Base-by-base conservation (phyloP, 2,329 filamentous ascomycete genomes). In the Aspergillus arachidicola region DNA sequence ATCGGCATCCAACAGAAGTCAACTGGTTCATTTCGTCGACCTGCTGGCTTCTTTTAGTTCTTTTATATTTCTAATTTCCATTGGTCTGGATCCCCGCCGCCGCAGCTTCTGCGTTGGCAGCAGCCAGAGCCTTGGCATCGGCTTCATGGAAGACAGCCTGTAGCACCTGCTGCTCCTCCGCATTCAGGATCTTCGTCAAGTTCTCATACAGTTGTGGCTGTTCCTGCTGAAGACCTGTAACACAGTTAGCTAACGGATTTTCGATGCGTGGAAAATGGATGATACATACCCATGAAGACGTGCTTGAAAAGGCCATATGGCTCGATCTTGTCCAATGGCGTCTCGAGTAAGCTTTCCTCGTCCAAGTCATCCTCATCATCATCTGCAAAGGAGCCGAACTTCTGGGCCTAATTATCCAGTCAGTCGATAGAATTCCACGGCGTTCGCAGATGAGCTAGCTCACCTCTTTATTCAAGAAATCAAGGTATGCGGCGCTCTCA, bases 391-490 rank as follows among this genome's bases (percentile, higher is more conserved):
- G 89, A 86, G 66, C 90, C 89, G 77, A 95, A 94, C 76, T 95
- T 96, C 72, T 93, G 89, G 14, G 93, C 93, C 89, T 92, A 68
- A 61, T 48, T 38, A 53, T 59, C 16, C 7, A 11, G 55, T 73
- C 60, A 69, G 64, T 65, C 57, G 56, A 65, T 53, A 67, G 16
- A 19, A 43, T 26, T 46, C 4, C 28, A 9, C n/a, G 36, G 38
- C 50, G 30, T 34, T 23, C 9, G 12, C 45, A 5, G 54, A 46
- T 12, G 26, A 30, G 60, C 5, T 32, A 30, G 73, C 84, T 76
- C 75, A 89, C 91, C 83, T 98, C 94, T 76, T 96, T 91, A 71
- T 94, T 96, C 32, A 99, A 81, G 82, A 99, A 99, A 69, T 98
- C 94, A 54, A 99, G 87, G 76, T 99, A 99, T 6, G 94, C 93